Percentiles rank a stretch among this genome's conserved stretches.
Evolutionary conservation across 768 basidiomycete genomes (phyloP).

Genomic region (Auricularia sp.): DNA sequence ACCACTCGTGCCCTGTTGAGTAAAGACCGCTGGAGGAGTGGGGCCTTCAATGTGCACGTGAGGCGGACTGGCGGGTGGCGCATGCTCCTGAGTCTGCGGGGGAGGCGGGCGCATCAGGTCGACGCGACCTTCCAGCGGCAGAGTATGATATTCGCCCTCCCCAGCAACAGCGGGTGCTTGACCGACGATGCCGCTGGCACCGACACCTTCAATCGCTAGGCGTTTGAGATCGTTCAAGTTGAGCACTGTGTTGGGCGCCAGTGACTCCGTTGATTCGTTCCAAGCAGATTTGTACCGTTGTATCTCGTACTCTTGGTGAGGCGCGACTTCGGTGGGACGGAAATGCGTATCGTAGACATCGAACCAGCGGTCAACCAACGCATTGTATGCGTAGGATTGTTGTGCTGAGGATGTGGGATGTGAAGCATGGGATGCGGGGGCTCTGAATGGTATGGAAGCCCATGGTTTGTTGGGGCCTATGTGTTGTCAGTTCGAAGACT

Average conservation of each 20-base stretch:
- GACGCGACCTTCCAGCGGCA: slow-evolving; percentile 82
- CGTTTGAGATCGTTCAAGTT: slow-evolving; percentile 53
- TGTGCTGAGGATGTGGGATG: slow-evolving; percentile 22
- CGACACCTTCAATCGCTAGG: slow-evolving; percentile 50
- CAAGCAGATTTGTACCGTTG: slow-evolving; percentile 65
- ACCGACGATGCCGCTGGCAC: slow-evolving; percentile 12
- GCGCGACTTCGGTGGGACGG: slow-evolving; percentile 40
- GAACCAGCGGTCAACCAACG: slow-evolving; percentile 86
- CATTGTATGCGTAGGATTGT: slow-evolving; percentile 62
- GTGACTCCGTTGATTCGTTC: slow-evolving; percentile 34
- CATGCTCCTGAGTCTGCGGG: slow-evolving; percentile 6
- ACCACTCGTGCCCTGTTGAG: neutral
- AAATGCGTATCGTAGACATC: slow-evolving; percentile 82
- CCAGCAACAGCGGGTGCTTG: slow-evolving; percentile 16
- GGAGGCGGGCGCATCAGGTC: slow-evolving; percentile 65
- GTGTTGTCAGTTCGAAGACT: neutral
- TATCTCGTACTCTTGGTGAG: slow-evolving; percentile 45
- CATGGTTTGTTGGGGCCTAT: slow-evolving; percentile 82
- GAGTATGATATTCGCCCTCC: slow-evolving; percentile 64
- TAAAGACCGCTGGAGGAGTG: neutral
- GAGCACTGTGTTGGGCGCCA: slow-evolving; percentile 9
- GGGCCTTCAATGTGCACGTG: neutral
- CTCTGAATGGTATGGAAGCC: slow-evolving; percentile 61
- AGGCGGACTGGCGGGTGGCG: slow-evolving; percentile 2
- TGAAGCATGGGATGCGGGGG: slow-evolving; percentile 37